Evolutionary conservation across 2,329 filamentous ascomycete species (phyloP), one percentile per base, ranked within the genome.

Genomic region (Sporothrix sp.): DNA sequence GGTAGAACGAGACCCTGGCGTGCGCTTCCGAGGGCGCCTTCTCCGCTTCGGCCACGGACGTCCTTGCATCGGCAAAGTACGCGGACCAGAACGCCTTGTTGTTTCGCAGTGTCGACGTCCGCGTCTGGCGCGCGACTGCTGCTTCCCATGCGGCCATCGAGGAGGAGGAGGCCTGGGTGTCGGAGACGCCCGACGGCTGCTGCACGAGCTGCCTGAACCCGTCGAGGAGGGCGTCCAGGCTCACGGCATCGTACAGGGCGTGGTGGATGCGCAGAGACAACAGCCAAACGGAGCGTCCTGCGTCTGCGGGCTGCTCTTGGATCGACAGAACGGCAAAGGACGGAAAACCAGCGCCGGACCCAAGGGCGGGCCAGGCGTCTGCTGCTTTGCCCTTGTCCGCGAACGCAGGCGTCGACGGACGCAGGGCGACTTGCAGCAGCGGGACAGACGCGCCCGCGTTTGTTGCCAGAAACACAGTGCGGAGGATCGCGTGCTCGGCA

Each of bases 181-280:
- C 11, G n/a, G 10, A 5, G 9, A 4, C 3, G 8, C 14, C 10
- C 16, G 45, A 13, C 11, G 27, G 20, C 2, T 20, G 30, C 43
- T 16, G 20, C 13, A 38, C 62, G 50, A 67, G 56, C 7, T 56
- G 46, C 2, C 54, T 16, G 23, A 73, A 65, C 1, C 64, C 60
- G 2, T 73, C 61, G 20, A 88, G 68, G 6, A 95, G 67, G 0
- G 74, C 62, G 1, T 82, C 78, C 4, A 96, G 69, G 58, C 86
- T 93, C 53, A 94, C 74, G 6, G 83, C 89, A 63, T 96, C 91
- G 61, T 96, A 97, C 0, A 96, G 71, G 0, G 86, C 85, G 63
- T 97, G 90, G 56, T 95, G 89, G 4, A 96, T 82, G 23, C 71
- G 71, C 5, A 88, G 69, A 2, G n/a, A n/a, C n/a, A n/a, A n/a